These are phyloP conservation scores for Ormosia emarginata DNA, from an alignment of 306 rosid genomes.

Conservation along the genomic window DNA sequence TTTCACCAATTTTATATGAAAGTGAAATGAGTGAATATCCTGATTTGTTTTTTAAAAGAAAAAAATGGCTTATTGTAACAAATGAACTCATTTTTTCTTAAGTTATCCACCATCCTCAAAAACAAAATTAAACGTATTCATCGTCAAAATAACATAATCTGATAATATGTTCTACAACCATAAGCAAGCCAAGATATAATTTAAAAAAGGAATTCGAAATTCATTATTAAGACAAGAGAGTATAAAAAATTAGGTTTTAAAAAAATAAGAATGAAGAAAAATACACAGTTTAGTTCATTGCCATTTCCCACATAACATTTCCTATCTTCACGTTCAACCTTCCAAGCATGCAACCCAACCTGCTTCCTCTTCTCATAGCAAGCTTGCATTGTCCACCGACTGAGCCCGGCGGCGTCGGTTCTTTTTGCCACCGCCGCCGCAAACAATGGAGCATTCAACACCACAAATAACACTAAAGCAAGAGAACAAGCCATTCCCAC, in stretches of 20 bases:
- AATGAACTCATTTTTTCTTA: too few relatives aligned
- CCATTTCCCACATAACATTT: neutral
- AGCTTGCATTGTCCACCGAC: slow-evolving; percentile 36
- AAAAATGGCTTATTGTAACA: too few relatives aligned
- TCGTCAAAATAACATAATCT: neutral
- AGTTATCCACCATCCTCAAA: too few relatives aligned
- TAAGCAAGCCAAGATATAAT: neutral
- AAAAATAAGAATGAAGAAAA: neutral
- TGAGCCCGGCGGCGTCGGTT: slow-evolving; percentile 37
- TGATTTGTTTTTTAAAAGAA: too few relatives aligned
- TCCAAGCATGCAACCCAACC: neutral
- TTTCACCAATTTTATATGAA: neutral
- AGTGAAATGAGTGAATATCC: neutral
- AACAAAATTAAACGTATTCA: neutral
- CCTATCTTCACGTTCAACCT: neutral
- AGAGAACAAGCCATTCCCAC: slow-evolving; percentile 59
- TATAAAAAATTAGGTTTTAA: neutral
- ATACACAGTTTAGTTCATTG: neutral
- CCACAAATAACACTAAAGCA: slow-evolving; percentile 96
- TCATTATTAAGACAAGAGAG: neutral
- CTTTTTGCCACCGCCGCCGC: slow-evolving; percentile 45
- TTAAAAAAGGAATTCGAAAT: neutral
- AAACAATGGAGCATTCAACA: slow-evolving; percentile 73
- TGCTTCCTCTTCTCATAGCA: slow-evolving; percentile 11
- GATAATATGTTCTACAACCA: neutral